Percentiles rank a stretch among this genome's conserved stretches.
Conservation (phyloP, 108 stramenopile genomes). For the Cyclostephanos tholiformis region DNA sequence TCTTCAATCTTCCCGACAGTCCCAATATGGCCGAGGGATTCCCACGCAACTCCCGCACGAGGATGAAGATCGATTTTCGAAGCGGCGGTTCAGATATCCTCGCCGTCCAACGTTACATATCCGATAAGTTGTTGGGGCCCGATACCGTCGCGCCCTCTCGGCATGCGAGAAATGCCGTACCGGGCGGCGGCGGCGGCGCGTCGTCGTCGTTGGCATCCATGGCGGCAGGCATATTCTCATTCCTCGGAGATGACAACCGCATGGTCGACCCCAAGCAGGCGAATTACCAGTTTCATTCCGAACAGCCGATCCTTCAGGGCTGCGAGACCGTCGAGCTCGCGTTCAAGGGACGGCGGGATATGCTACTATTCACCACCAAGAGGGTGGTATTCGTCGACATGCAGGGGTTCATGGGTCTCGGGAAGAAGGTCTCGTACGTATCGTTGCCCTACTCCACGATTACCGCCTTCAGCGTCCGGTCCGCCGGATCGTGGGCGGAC, state of each 20-base stretch:
- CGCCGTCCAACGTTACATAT: slow-evolving; percentile 60
- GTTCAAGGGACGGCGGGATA: slow-evolving; percentile 61
- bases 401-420: slow-evolving; percentile 59
- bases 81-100: slow-evolving; percentile 60
- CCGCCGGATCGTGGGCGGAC: slow-evolving; percentile 61
- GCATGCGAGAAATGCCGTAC: slow-evolving; percentile 33
- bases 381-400: slow-evolving; percentile 62
- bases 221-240: slow-evolving; percentile 39
- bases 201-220: slow-evolving; percentile 13
- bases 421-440: slow-evolving; percentile 61
- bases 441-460: slow-evolving; percentile 57
- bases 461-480: slow-evolving; percentile 49
- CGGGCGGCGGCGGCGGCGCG: slow-evolving; percentile 11
- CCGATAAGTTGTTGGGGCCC: slow-evolving; percentile 59
- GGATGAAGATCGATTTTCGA: slow-evolving; percentile 61
- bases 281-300: slow-evolving; percentile 47
- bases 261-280: slow-evolving; percentile 57
- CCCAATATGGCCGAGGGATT: slow-evolving; percentile 23
- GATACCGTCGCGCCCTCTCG: slow-evolving; percentile 44
- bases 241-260: slow-evolving; percentile 62
- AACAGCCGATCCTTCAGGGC: slow-evolving; percentile 49
- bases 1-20: slow-evolving; percentile 52
- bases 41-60: slow-evolving; percentile 47
- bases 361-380: slow-evolving; percentile 61
- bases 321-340: slow-evolving; percentile 70